Conservation (phyloP, 331 rosid genomes). For the Erythrophleum ivorense region DNA sequence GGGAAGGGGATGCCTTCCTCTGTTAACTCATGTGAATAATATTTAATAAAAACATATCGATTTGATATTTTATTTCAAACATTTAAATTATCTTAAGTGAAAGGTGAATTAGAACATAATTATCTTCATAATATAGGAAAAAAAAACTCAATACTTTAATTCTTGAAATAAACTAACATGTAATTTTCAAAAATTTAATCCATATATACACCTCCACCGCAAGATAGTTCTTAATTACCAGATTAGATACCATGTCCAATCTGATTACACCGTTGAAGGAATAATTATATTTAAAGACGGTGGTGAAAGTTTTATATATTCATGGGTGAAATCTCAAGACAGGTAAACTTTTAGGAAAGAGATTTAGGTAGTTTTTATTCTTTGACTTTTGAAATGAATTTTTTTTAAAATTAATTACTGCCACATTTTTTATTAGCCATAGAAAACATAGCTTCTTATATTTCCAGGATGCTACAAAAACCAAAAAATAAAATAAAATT, state of each 20-base stretch:
- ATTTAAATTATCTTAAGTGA: background rate
- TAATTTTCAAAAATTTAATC: slow-evolving; percentile 2
- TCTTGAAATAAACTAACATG: background rate
- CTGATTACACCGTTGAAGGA: background rate
- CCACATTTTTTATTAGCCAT: too few relatives aligned
- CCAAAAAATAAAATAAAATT: too few relatives aligned
- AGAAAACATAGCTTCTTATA: background rate
- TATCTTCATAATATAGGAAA: background rate
- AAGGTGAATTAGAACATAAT: background rate
- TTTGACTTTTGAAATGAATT: background rate
- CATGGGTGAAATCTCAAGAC: background rate
- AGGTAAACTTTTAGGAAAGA: background rate
- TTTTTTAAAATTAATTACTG: background rate
- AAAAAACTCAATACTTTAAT: background rate
- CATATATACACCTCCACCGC: background rate
- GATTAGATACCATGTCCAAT: background rate
- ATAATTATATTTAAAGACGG: background rate
- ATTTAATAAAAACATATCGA: background rate
- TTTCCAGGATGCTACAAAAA: background rate
- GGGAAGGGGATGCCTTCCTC: background rate
- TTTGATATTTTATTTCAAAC: background rate
- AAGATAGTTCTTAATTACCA: background rate
- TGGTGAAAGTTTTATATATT: background rate
- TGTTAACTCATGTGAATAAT: background rate
- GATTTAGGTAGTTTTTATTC: background rate